A percentile compares a stretch with the other conserved stretches of the same genome.
These are phyloP conservation scores for Chalciporus piperatoides DNA, from an alignment of 1,284 basidiomycete species.

Conservation along the genomic window DNA sequence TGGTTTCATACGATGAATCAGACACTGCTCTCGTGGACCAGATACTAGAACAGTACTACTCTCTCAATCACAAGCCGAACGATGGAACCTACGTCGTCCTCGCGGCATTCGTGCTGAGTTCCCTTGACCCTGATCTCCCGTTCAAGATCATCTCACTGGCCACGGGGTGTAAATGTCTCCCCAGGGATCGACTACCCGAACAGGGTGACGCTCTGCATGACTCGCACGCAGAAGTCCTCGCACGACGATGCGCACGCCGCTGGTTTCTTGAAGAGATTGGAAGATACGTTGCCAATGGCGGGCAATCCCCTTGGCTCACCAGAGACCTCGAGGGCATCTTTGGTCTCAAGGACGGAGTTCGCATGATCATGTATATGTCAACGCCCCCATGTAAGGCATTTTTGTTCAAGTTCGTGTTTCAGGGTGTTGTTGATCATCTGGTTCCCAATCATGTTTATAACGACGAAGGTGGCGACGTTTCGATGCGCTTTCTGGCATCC, in stretches of 20 bases:
- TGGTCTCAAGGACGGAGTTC: conserved; percentile 46
- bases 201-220: conserved; percentile 87
- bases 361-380: conserved; percentile 77
- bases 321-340: conserved; percentile 41
- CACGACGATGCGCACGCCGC: conserved; percentile 72
- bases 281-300: conserved; percentile 28
- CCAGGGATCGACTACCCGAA: conserved; percentile 56
- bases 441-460: neutral
- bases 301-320: conserved; percentile 45
- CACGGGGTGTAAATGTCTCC: conserved; percentile 87
- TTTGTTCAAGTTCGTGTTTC: conserved; percentile 10
- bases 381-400: conserved; percentile 78
- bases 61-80: conserved; percentile 46
- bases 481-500: conserved; percentile 71
- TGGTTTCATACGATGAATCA: conserved; percentile 9
- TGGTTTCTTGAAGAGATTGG: conserved; percentile 77
- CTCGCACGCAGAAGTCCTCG: conserved; percentile 87
- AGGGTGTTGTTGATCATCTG: conserved; percentile 11
- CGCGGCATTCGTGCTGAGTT: conserved; percentile 53
- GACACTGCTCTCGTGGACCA: conserved; percentile 26
- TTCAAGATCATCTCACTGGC: conserved; percentile 66
- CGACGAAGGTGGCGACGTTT: conserved; percentile 81
- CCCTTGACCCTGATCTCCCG: conserved; percentile 7
- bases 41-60: conserved; percentile 43
- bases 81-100: conserved; percentile 55